Evolutionary conservation across 345 rosid genomes (phyloP).

Genomic region (Brassica nigra): DNA sequence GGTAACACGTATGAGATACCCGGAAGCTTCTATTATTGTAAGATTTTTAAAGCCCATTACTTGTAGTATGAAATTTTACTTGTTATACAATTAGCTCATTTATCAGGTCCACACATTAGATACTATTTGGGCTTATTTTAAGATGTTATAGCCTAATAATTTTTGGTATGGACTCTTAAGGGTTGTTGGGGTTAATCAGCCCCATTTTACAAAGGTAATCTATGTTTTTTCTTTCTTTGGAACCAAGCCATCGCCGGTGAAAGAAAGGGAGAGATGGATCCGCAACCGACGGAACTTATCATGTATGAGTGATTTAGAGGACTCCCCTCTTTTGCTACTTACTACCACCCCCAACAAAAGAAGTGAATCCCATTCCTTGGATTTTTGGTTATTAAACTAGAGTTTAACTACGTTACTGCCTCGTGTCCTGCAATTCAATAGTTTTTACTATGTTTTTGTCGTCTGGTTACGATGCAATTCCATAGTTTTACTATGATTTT

Average conservation of each 20-base stretch:
- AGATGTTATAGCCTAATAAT: neutral
- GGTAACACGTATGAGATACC: slow-evolving; percentile 2
- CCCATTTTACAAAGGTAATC: neutral
- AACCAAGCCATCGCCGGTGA: neutral
- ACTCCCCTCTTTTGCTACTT: neutral
- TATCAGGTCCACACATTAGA: neutral
- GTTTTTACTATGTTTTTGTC: neutral
- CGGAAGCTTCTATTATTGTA: neutral
- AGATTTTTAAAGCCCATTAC: too few relatives aligned
- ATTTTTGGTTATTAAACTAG: neutral
- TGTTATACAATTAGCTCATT: neutral
- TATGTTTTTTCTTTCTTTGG: neutral
- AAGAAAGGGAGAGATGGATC: too few relatives aligned
- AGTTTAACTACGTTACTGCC: neutral
- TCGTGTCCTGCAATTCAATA: neutral
- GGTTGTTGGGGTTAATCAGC: neutral
- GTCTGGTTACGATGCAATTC: neutral
- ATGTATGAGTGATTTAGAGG: neutral
- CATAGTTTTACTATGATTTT: neutral
- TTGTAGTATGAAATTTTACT: too few relatives aligned
- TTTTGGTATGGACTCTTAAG: neutral
- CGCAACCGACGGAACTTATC: neutral
- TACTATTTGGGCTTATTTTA: neutral
- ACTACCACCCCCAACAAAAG: neutral
- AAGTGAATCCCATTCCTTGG: neutral